phyloP scores from a whole-genome alignment of 1,284 basidiomycete species.

The Coniferiporia sulphurascens region DNA sequence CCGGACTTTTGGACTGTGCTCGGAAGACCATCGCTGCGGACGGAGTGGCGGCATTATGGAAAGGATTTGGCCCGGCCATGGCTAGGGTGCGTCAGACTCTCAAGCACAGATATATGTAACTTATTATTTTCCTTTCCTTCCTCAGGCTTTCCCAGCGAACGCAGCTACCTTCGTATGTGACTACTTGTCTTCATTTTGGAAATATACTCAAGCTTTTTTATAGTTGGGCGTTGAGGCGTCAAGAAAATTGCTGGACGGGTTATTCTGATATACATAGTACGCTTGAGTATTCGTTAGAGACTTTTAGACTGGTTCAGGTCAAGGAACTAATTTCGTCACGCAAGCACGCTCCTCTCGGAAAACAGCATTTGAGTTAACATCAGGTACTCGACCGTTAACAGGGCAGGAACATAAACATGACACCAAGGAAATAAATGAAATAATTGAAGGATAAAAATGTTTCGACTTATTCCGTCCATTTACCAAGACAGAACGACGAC shows the following conservation, averaged over 20 bases:
- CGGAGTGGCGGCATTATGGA: conserved; percentile 89
- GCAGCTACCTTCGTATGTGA: conserved; percentile 88
- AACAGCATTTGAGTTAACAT: too few relatives aligned
- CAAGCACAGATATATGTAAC: not conserved
- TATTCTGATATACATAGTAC: conserved; percentile 40
- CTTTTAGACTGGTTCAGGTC: too few relatives aligned
- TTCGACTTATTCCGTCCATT: too few relatives aligned
- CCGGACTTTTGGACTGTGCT: conserved; percentile 90
- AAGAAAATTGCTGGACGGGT: conserved; percentile 62
- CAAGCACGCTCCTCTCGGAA: too few relatives aligned
- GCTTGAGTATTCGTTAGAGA: too few relatives aligned
- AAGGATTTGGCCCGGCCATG: conserved; percentile 97
- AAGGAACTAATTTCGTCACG: too few relatives aligned
- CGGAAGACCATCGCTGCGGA: conserved; percentile 91
- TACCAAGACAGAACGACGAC: conserved; percentile 37
- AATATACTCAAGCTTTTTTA: conserved; percentile 10
- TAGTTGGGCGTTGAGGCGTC: conserved; percentile 82
- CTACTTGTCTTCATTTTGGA: conserved; percentile 5
- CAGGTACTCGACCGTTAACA: too few relatives aligned
- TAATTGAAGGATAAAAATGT: not conserved
- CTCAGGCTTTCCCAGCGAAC: conserved; percentile 86
- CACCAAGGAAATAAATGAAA: not conserved
- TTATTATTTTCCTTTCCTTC: conserved; percentile 8
- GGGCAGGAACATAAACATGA: too few relatives aligned
- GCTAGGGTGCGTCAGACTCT: conserved; percentile 59